These are phyloP conservation scores for Stropharia rugosoannulata DNA, from an alignment of 768 basidiomycete species.

Conservation along the genomic window DNA sequence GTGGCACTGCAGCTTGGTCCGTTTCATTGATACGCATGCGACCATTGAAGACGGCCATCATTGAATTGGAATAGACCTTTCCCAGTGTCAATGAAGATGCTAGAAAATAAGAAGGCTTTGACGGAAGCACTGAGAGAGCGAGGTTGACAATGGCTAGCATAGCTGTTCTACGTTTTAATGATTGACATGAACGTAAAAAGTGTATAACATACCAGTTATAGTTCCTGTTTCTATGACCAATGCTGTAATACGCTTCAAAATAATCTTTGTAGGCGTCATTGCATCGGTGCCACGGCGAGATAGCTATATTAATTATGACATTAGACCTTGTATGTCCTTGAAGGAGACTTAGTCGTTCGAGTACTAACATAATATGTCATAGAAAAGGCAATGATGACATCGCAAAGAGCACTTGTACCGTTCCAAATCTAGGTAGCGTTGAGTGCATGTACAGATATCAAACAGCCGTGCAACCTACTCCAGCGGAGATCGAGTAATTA, in stretches of 20 bases:
- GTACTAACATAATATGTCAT: conserved; percentile 19
- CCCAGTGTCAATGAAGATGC: conserved; percentile 10
- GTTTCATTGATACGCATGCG: conserved; percentile 5
- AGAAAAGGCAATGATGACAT: conserved; percentile 16
- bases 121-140: conserved; percentile 3
- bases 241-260: conserved; percentile 8
- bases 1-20: neutral
- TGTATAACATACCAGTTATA: conserved; percentile 9
- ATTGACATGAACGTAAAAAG: neutral
- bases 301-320: no score
- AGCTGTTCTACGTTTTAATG: conserved; percentile 3
- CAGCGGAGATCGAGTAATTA: conserved; percentile 6
- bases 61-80: conserved; percentile 18
- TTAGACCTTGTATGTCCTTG: neutral
- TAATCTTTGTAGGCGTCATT: conserved; percentile 1
- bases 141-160: conserved; percentile 15
- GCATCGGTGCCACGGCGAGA: neutral
- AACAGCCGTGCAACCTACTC: neutral
- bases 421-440: conserved; percentile 15
- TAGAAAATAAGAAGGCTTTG: conserved; percentile 9
- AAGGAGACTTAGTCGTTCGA: neutral
- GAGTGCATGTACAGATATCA: neutral
- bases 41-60: conserved; percentile 20
- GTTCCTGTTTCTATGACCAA: conserved; percentile 16
- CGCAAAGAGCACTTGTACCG: conserved; percentile 15